Evolutionary conservation across 2,329 filamentous ascomycete species (phyloP).

Genomic region (Fusarium hainanense): DNA sequence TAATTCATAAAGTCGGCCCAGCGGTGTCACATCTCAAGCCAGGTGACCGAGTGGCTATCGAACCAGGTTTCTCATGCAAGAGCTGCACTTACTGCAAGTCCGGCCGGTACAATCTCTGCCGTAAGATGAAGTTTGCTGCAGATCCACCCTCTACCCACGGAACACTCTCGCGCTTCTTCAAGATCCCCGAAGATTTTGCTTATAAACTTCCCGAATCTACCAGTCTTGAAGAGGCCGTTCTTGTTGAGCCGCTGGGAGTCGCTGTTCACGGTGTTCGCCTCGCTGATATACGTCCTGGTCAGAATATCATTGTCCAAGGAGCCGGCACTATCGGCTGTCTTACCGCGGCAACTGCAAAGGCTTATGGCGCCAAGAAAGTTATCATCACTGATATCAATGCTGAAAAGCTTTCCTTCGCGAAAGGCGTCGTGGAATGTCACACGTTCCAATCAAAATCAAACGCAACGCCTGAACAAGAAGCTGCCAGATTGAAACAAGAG

Average conservation of each 20-base stretch:
- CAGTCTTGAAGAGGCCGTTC: conserved; percentile 83
- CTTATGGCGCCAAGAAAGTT: conserved; percentile 77
- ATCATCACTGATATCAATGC: conserved; percentile 36
- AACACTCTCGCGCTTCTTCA: conserved; percentile 87
- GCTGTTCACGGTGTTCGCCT: conserved; percentile 86
- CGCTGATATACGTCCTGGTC: conserved; percentile 75
- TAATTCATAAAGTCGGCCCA: conserved; percentile 75
- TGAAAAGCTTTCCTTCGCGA: conserved; percentile 36
- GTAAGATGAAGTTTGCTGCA: conserved; percentile 87
- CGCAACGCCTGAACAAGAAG: conserved; percentile 21
- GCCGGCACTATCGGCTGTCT: conserved; percentile 88
- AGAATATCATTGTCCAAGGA: conserved; percentile 85
- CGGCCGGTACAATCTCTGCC: conserved; percentile 90
- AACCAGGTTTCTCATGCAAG: conserved; percentile 88
- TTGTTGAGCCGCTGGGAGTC: conserved; percentile 88
- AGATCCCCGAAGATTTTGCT: conserved; percentile 87
- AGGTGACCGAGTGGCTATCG: conserved; percentile 89
- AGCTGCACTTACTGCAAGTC: conserved; percentile 80
- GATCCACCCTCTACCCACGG: conserved; percentile 88
- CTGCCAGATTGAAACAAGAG: conserved; percentile 9
- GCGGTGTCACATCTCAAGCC: conserved; percentile 69
- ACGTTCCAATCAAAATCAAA: neutral
- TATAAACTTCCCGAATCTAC: conserved; percentile 85
- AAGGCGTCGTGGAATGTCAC: conserved; percentile 15
- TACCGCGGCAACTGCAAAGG: conserved; percentile 83